Base-by-base conservation (phyloP, 2,329 filamentous ascomycete genomes). In the Fusarium goolgardi region DNA sequence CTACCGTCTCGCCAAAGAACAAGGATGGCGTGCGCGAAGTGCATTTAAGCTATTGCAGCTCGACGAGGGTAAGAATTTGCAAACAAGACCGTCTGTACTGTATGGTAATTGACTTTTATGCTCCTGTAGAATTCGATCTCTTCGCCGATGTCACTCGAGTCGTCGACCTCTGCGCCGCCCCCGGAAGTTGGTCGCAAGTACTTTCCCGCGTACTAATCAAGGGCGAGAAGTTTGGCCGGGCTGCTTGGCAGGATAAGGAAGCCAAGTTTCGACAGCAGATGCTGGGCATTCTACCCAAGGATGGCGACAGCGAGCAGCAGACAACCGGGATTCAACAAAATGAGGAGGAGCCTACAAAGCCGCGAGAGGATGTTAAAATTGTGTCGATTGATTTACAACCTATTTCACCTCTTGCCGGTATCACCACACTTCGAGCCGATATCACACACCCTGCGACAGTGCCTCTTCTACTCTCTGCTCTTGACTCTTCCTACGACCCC, bases 401-500 rank as follows among this genome's bases (percentile, higher is more conserved):
- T 39, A 99, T 99, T 86, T 93, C 92, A 65, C 93, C 95, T 8
- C 85, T 99, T 6, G 91, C 96, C 27, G 96, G 96, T 63, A 97
- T 99, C 77, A 92, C 91, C 35, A 97, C 92, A 13, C 86, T 99
- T 16, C 91, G 94, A 75, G 96, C 96, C 49, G 96, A 99, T 77
- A 99, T 99, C 72, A 99, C 96, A 11, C 96, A 99, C 78, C 95
- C 96, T 0, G 94, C 94, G 5, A 99, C 96, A 0, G 93, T 98
- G 32, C 94, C 95, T 10, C 87, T 97, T 6, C 87, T 99, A 21
- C 86, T 98, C 25, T 88, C 90, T 67, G 94, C 95, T 2, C 85
- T 99, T 23, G 94, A 97, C 72, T 88, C 92, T 3, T 87, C 89
- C 41, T 87, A 88, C 68, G 86, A 90, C 53, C 76, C 83, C 4